Evolutionary conservation across 2,329 filamentous ascomycete species (phyloP).

Genomic region (Fusarium papillatum): DNA sequence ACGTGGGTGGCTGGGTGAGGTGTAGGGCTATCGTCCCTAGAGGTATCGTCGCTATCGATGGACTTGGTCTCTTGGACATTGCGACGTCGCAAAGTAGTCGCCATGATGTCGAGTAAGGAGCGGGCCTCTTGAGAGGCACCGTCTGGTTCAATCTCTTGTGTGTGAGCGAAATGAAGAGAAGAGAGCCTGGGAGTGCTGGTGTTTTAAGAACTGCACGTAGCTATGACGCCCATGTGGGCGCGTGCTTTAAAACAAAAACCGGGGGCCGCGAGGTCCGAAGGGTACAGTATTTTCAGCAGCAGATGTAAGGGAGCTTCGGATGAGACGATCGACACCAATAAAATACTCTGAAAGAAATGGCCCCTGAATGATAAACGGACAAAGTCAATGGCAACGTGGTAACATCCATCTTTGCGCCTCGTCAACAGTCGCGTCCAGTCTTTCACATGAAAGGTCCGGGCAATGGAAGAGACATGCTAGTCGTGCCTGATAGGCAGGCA

Average conservation of each 20-base stretch:
- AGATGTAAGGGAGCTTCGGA: slow-evolving; percentile 10
- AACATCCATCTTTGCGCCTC: slow-evolving; percentile 9
- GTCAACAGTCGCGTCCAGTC: slow-evolving; percentile 6
- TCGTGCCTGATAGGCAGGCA: slow-evolving; percentile 44
- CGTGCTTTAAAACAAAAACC: slow-evolving; percentile 38
- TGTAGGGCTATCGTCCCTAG: slow-evolving; percentile 45
- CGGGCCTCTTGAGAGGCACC: slow-evolving; percentile 36
- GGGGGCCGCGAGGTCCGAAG: slow-evolving; percentile 31
- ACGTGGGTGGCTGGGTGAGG: slow-evolving; percentile 49
- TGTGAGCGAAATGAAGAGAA: slow-evolving; percentile 4
- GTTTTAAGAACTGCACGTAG: slow-evolving; percentile 25
- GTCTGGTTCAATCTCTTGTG: slow-evolving; percentile 21
- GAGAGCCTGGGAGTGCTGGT: slow-evolving; percentile 12
- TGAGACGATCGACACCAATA: background rate
- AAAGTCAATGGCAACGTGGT: slow-evolving; percentile 2
- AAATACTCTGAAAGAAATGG: background rate
- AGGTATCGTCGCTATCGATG: slow-evolving; percentile 36
- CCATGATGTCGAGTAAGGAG: slow-evolving; percentile 41
- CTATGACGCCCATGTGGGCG: slow-evolving; percentile 42
- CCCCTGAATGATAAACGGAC: background rate
- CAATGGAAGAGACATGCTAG: slow-evolving; percentile 26
- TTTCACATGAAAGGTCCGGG: slow-evolving; percentile 34
- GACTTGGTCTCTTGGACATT: slow-evolving; percentile 40
- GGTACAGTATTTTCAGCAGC: background rate
- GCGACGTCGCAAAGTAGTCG: slow-evolving; percentile 51